Evolutionary conservation across 1,139 yeast genomes (phyloP).

Genomic region (Tardiomyces blankii): DNA sequence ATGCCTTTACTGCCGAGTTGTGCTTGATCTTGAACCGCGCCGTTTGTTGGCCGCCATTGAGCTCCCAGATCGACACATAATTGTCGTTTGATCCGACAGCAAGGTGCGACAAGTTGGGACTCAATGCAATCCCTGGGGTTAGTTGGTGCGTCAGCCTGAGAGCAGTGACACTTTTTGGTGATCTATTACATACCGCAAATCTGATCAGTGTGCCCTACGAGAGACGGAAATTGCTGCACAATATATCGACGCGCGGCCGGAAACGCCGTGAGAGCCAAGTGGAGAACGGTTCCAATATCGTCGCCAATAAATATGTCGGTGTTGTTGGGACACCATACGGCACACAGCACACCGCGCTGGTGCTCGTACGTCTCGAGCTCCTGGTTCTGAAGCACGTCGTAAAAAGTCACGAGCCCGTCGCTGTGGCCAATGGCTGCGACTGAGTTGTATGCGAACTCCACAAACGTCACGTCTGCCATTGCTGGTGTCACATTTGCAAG

Average conservation of each 20-base stretch:
- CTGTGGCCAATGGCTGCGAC: constrained; percentile 50
- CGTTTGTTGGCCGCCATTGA: not conserved
- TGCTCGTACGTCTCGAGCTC: not conserved
- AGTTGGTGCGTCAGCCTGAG: not conserved
- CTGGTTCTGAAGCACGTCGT: constrained; percentile 16
- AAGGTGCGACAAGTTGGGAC: not conserved
- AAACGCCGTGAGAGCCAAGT: constrained; percentile 22
- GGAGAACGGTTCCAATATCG: constrained; percentile 47
- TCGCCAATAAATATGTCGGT: constrained; percentile 50
- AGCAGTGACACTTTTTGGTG: not conserved
- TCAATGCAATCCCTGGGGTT: not conserved
- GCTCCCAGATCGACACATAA: constrained; percentile 3
- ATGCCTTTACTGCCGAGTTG: constrained; percentile 32
- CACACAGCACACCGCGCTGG: constrained; percentile 33
- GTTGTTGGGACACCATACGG: constrained; percentile 43
- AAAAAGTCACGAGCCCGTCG: constrained; percentile 37
- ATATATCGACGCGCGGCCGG: constrained; percentile 18
- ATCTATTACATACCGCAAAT: constrained; percentile 15
- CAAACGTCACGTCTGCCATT: constrained; percentile 39
- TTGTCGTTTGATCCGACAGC: constrained; percentile 5
- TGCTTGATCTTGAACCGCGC: not conserved
- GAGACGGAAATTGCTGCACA: not conserved
- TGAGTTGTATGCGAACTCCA: constrained; percentile 42
- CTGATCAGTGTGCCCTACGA: constrained; percentile 17
- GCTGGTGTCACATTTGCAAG: constrained; percentile 9